phyloP scores from a whole-genome alignment of 2,329 filamentous ascomycete genomes.

The Phyllachora maydis region DNA sequence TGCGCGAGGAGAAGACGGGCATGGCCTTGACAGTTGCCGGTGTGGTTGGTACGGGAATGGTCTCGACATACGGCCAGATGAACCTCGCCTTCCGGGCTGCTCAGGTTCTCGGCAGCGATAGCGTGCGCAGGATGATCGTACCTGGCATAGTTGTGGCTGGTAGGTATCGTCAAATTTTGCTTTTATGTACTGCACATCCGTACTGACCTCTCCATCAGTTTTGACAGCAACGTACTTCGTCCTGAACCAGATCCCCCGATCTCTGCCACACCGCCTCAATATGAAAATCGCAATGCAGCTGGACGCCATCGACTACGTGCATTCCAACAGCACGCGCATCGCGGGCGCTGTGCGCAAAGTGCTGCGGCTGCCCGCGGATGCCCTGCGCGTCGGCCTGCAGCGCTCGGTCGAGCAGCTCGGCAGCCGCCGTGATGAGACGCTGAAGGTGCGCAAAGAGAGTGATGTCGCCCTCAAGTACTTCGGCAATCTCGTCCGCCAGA shows the following conservation, averaged over 20 bases:
- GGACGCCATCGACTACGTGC: constrained; percentile 72
- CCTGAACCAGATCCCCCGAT: constrained; percentile 70
- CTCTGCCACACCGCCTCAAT: constrained; percentile 68
- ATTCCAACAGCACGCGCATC: constrained; percentile 71
- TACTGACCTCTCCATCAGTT: constrained; percentile 27
- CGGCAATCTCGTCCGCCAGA: constrained; percentile 55
- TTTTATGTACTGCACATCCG: constrained; percentile 1
- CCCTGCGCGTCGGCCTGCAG: constrained; percentile 65
- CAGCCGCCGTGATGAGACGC: constrained; percentile 59
- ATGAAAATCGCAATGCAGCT: constrained; percentile 71
- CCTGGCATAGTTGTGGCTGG: constrained; percentile 62
- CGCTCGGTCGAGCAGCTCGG: constrained; percentile 71
- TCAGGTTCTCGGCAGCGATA: constrained; percentile 64
- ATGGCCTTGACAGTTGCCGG: constrained; percentile 87
- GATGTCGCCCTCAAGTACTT: constrained; percentile 85
- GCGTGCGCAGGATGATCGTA: constrained; percentile 59
- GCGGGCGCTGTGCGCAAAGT: constrained; percentile 73
- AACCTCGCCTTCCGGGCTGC: constrained; percentile 68
- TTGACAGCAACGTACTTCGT: constrained; percentile 61
- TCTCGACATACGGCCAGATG: constrained; percentile 75
- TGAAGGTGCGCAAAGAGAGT: constrained; percentile 64
- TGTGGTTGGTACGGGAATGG: constrained; percentile 59
- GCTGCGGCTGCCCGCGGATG: constrained; percentile 69
- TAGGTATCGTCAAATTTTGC: constrained; percentile 24
- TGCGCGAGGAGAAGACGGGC: constrained; percentile 87